These are phyloP conservation scores for Melastoma candidum DNA, from an alignment of 441 rosid genomes.

Conservation along the genomic window DNA sequence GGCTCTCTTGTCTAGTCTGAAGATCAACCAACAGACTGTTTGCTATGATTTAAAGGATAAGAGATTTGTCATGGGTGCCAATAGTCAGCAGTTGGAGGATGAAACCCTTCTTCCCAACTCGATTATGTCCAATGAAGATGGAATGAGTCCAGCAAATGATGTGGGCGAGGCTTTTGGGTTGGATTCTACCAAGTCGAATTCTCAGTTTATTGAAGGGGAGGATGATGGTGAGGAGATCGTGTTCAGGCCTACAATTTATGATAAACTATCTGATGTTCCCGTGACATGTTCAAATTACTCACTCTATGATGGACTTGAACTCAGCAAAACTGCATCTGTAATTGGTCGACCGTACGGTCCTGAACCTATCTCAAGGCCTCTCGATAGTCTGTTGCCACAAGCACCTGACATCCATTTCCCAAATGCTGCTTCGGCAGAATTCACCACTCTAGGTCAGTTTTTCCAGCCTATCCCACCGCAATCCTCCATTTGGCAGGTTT, in stretches of 20 bases:
- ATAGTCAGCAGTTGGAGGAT: slow-evolving; percentile 5
- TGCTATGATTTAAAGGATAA: slow-evolving; percentile 11
- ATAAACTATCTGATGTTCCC: neutral
- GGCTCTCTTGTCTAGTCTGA: slow-evolving; percentile 6
- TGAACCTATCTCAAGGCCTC: neutral
- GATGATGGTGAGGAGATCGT: slow-evolving; percentile 17
- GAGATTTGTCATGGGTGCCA: slow-evolving; percentile 6
- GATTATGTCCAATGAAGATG: slow-evolving; percentile 2
- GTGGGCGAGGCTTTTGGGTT: slow-evolving; percentile 1
- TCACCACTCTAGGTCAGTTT: slow-evolving; percentile 3
- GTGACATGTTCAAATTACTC: neutral
- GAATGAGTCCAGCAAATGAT: neutral
- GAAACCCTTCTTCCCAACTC: neutral
- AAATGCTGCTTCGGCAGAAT: neutral
- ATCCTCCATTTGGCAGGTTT: slow-evolving; percentile 8
- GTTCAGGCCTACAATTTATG: slow-evolving; percentile 5
- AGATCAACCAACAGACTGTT: slow-evolving; percentile 1
- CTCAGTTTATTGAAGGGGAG: slow-evolving; percentile 12
- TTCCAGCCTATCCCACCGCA: slow-evolving; percentile 7
- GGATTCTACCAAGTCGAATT: neutral
- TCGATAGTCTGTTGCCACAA: slow-evolving; percentile 2
- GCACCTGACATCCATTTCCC: neutral
- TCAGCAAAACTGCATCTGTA: neutral
- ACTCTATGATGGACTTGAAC: slow-evolving; percentile 1
- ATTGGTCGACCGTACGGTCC: neutral